phyloP scores from a whole-genome alignment of 768 basidiomycete species.

The Mycena crocata region DNA sequence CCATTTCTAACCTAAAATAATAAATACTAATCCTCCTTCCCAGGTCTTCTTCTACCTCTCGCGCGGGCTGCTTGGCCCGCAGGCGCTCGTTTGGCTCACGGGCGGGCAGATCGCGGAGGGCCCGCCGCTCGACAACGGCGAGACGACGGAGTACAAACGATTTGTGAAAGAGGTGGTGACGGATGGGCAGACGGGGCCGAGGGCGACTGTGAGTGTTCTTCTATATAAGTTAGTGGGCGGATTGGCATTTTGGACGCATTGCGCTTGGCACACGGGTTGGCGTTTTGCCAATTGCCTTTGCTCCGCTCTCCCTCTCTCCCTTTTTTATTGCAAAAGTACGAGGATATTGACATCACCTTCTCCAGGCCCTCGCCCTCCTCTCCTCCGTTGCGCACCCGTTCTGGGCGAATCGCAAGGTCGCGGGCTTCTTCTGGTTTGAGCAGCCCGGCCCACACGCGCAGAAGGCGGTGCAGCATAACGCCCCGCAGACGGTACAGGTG shows the following conservation, averaged over 20 bases:
- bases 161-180: slow-evolving; percentile 98
- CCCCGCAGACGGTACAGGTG: slow-evolving; percentile 77
- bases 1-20: too few relatives aligned
- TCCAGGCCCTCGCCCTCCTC: slow-evolving; percentile 74
- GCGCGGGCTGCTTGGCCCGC: slow-evolving; percentile 88
- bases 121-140: slow-evolving; percentile 93
- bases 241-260: too few relatives aligned
- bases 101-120: slow-evolving; percentile 87
- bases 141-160: slow-evolving; percentile 92
- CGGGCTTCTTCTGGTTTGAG: slow-evolving; percentile 83
- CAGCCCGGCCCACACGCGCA: slow-evolving; percentile 58
- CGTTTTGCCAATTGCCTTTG: too few relatives aligned
- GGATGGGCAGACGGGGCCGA: slow-evolving; percentile 92
- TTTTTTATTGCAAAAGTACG: too few relatives aligned
- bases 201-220: slow-evolving; percentile 72
- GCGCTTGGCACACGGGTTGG: too few relatives aligned
- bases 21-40: not conserved
- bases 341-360: not conserved
- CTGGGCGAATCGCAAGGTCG: slow-evolving; percentile 85
- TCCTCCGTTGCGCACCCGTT: slow-evolving; percentile 82
- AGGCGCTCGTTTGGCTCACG: slow-evolving; percentile 95
- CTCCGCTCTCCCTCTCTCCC: not conserved
- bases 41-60: slow-evolving; percentile 93
- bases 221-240: too few relatives aligned
- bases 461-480: slow-evolving; percentile 77